Conservation (phyloP, 768 basidiomycete genomes). For the Panus rudis region DNA sequence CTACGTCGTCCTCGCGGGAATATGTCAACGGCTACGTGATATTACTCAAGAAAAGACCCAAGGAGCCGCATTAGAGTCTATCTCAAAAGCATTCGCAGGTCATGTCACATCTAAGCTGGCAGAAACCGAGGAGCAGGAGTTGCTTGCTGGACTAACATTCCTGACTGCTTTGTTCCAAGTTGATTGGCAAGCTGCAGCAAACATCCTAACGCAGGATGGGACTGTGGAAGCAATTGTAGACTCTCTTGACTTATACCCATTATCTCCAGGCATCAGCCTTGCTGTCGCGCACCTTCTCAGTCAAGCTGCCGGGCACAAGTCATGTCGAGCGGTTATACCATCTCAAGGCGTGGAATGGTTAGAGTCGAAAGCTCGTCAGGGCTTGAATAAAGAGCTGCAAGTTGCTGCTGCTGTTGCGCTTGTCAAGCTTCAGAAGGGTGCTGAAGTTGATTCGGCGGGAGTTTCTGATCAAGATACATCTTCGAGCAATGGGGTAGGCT, state of each 20-base stretch:
- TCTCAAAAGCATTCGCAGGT: constrained; percentile 46
- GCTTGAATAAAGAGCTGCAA: constrained; percentile 38
- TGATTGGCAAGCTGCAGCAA: constrained; percentile 60
- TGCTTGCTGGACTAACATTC: constrained; percentile 55
- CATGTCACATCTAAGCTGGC: constrained; percentile 42
- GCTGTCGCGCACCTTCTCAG: constrained; percentile 69
- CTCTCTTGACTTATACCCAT: constrained; percentile 56
- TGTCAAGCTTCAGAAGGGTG: constrained; percentile 67
- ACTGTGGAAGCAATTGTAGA: constrained; percentile 61
- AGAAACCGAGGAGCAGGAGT: constrained; percentile 46
- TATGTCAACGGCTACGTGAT: constrained; percentile 53
- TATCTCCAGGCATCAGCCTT: constrained; percentile 40
- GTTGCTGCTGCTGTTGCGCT: constrained; percentile 68
- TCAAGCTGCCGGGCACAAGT: constrained; percentile 70
- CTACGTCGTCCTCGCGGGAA: constrained; percentile 59
- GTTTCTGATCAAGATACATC: constrained; percentile 32
- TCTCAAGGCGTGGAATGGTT: constrained; percentile 62
- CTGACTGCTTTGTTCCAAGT: constrained; percentile 79
- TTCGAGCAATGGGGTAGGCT: no score
- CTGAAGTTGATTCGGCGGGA: constrained; percentile 32
- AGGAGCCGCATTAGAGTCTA: constrained; percentile 41
- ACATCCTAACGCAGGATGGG: constrained; percentile 59
- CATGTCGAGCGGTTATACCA: constrained; percentile 56
- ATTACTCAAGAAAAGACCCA: constrained; percentile 17
- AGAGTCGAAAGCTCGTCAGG: constrained; percentile 44